phyloP scores from a whole-genome alignment of 108 stramenopile genomes.

The Fistulifera solaris region DNA sequence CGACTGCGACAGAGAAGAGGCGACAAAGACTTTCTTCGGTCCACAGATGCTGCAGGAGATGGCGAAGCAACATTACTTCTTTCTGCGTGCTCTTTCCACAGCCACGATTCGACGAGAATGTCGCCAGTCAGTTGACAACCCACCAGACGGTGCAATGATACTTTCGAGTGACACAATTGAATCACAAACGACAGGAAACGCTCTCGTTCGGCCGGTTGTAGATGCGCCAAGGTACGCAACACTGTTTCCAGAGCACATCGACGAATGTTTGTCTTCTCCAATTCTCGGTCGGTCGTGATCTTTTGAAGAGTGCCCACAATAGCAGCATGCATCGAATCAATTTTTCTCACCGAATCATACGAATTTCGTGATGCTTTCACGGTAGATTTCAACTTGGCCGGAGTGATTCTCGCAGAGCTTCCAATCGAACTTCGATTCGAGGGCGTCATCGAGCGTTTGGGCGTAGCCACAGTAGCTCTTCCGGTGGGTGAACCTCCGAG shows the following conservation, averaged over 20 bases:
- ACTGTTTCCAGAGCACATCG: slow-evolving; percentile 26
- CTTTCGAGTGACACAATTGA: slow-evolving; percentile 57
- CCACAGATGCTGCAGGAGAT: not conserved
- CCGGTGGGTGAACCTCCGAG: not conserved
- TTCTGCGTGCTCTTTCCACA: slow-evolving; percentile 34
- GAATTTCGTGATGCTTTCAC: no score
- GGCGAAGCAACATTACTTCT: not conserved
- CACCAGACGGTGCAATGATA: slow-evolving; percentile 63
- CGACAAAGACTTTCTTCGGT: slow-evolving; percentile 1
- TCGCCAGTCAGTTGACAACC: slow-evolving; percentile 55
- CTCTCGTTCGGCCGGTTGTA: slow-evolving; percentile 42
- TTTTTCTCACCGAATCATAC: no score
- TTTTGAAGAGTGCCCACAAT: slow-evolving; percentile 69
- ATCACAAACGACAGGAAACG: slow-evolving; percentile 49
- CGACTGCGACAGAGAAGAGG: not conserved
- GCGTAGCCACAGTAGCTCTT: not conserved
- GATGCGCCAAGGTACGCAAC: slow-evolving; percentile 20
- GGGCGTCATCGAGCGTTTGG: not conserved
- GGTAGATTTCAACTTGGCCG: not conserved
- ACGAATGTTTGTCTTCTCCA: slow-evolving; percentile 54
- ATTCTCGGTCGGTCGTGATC: slow-evolving; percentile 46
- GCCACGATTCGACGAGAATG: slow-evolving; percentile 42
- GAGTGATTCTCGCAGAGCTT: not conserved
- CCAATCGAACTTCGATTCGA: not conserved
- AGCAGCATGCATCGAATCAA: not conserved